phyloP scores from a whole-genome alignment of 768 basidiomycete species.

The Rhodotorula kratochvilovae region DNA sequence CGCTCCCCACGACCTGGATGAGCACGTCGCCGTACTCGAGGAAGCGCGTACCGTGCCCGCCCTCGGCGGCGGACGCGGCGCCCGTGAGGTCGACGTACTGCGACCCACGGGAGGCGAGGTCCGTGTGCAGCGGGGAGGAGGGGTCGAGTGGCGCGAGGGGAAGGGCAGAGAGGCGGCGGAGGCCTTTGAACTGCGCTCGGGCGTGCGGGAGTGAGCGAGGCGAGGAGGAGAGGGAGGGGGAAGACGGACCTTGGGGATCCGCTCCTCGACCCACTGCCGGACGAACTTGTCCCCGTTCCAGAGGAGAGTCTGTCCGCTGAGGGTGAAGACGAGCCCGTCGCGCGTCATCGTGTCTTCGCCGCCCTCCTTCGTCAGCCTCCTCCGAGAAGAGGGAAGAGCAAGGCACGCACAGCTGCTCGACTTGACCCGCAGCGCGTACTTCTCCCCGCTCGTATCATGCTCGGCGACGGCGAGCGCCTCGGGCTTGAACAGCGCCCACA shows the following conservation, averaged over 20 bases:
- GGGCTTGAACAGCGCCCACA: conserved; percentile 59
- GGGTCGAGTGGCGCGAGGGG: too few species aligned
- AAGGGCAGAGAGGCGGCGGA: too few species aligned
- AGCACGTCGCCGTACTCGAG: too few species aligned
- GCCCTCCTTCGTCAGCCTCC: not conserved
- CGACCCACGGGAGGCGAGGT: too few species aligned
- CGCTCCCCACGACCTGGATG: too few species aligned
- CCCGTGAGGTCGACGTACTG: too few species aligned
- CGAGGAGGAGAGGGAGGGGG: too few species aligned
- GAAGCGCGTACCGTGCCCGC: too few species aligned
- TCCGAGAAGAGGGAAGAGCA: not conserved
- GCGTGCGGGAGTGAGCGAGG: too few species aligned
- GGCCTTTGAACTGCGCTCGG: too few species aligned
- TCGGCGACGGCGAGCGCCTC: conserved; percentile 55
- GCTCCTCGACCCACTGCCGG: not conserved
- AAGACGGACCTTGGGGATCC: conserved; percentile 40
- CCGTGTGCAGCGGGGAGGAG: too few species aligned
- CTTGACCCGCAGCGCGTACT: conserved; percentile 6
- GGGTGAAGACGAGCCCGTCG: conserved; percentile 1
- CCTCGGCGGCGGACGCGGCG: too few species aligned
- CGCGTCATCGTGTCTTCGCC: not conserved
- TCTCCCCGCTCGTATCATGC: conserved; percentile 55
- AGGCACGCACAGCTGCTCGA: conserved; percentile 1
- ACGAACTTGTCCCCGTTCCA: conserved; percentile 18
- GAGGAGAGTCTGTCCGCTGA: not conserved